Conservation (phyloP, 805 yeast species). For the Lachancea sp. region DNA sequence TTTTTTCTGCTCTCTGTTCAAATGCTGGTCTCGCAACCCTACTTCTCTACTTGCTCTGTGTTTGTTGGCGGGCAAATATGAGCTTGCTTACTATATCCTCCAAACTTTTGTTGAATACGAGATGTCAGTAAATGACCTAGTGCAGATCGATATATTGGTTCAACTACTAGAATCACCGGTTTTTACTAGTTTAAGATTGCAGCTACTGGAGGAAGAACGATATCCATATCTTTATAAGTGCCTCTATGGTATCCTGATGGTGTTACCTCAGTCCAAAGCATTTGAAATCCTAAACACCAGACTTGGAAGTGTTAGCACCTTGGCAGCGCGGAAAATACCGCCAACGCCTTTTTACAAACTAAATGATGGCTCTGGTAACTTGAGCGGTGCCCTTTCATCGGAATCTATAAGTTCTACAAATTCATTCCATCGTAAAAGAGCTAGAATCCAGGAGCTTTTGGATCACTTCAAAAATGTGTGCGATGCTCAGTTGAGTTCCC, state of each 20-base stretch:
- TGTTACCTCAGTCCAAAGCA: constrained; percentile 89
- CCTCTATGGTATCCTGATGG: constrained; percentile 86
- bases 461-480: constrained; percentile 28
- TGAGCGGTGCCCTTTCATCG: constrained; percentile 1
- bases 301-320: constrained; percentile 39
- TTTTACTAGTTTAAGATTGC: constrained; percentile 78
- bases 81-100: constrained; percentile 76
- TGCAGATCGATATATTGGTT: constrained; percentile 83
- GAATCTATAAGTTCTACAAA: constrained; percentile 10
- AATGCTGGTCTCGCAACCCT: constrained; percentile 87
- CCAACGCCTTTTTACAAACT: constrained; percentile 2
- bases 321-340: constrained; percentile 19
- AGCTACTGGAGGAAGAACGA: constrained; percentile 79
- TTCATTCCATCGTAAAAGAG: constrained; percentile 26
- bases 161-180: constrained; percentile 91
- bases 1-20: constrained; percentile 70
- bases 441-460: constrained; percentile 24
- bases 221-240: constrained; percentile 80
- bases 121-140: constrained; percentile 59
- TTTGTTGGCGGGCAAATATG: constrained; percentile 79
- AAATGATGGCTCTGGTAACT: not conserved
- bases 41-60: constrained; percentile 85
- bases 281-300: constrained; percentile 77
- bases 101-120: constrained; percentile 79
- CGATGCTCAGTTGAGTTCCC: constrained; percentile 14